phyloP scores from a whole-genome alignment of 2,329 filamentous ascomycete species.

The Aspergillus sp. region DNA sequence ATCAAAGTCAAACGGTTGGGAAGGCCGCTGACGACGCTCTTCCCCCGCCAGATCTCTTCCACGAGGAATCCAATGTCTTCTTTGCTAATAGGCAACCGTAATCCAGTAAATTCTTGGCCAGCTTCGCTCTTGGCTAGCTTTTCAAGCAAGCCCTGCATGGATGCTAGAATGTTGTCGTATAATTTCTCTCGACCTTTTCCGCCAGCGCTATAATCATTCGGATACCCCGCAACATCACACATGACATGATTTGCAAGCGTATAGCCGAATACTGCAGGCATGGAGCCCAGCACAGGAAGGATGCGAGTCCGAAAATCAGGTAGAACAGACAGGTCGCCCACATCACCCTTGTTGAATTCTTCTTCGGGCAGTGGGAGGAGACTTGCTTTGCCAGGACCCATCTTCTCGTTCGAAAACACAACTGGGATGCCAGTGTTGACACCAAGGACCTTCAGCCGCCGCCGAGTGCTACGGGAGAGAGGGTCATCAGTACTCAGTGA shows the following conservation, averaged over 20 bases:
- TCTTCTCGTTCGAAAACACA: conserved; percentile 86
- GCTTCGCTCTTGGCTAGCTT: conserved; percentile 55
- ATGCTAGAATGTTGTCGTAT: conserved; percentile 74
- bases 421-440: conserved; percentile 80
- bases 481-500: conserved; percentile 80
- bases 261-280: conserved; percentile 94
- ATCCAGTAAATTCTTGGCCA: conserved; percentile 52
- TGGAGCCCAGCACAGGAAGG: conserved; percentile 85
- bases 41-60: conserved; percentile 79
- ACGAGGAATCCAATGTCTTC: conserved; percentile 80
- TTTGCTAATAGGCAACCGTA: conserved; percentile 69
- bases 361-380: conserved; percentile 79
- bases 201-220: conserved; percentile 66
- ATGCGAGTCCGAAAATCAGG: conserved; percentile 94
- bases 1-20: conserved; percentile 70
- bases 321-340: conserved; percentile 78
- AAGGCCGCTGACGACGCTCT: conserved; percentile 74
- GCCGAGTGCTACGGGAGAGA: conserved; percentile 73
- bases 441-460: conserved; percentile 66
- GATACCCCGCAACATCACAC: conserved; percentile 70
- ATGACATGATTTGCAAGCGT: conserved; percentile 90
- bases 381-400: conserved; percentile 82
- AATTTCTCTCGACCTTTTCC: conserved; percentile 81
- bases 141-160: conserved; percentile 71
- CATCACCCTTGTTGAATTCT: conserved; percentile 75